Conservation (phyloP, 805 yeast species). For the Candida corydali region DNA sequence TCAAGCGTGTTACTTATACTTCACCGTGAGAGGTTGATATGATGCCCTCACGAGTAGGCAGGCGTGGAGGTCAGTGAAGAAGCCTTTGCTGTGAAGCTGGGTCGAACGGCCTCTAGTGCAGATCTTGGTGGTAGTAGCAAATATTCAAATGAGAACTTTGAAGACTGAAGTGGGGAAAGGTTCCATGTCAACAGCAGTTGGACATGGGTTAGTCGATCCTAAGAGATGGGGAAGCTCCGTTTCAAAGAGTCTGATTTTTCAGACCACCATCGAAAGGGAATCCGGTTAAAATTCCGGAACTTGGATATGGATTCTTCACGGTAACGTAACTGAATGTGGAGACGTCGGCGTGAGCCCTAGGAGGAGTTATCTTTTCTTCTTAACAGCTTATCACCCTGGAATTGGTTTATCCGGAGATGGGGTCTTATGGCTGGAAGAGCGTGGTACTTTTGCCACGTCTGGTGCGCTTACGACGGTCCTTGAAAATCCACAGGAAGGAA, state of each 20-base stretch:
- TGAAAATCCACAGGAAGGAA: constrained; percentile 39
- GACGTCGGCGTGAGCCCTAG: constrained; percentile 41
- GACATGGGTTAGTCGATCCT: constrained; percentile 42
- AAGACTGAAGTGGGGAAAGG: constrained; percentile 42
- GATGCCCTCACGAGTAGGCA: constrained; percentile 39
- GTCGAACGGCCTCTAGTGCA: constrained; percentile 37
- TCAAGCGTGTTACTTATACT: constrained; percentile 39
- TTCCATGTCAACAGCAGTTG: constrained; percentile 41
- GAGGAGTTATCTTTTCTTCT: constrained; percentile 41
- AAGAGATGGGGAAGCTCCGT: constrained; percentile 39
- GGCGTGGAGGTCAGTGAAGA: constrained; percentile 40
- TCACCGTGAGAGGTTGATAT: constrained; percentile 33
- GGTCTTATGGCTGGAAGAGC: constrained; percentile 39
- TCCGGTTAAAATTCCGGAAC: constrained; percentile 43
- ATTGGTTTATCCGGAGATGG: constrained; percentile 39
- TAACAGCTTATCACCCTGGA: constrained; percentile 39
- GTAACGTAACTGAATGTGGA: constrained; percentile 40
- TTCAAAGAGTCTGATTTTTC: constrained; percentile 30
- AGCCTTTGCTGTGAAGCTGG: constrained; percentile 38
- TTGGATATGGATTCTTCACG: constrained; percentile 40
- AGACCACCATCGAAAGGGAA: constrained; percentile 39
- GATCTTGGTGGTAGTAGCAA: constrained; percentile 39
- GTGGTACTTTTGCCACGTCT: constrained; percentile 32
- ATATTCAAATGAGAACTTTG: constrained; percentile 34
- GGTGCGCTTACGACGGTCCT: constrained; percentile 40